Conservation (phyloP, 495 filamentous ascomycete genomes). For the Opeltia flavorubescens region DNA sequence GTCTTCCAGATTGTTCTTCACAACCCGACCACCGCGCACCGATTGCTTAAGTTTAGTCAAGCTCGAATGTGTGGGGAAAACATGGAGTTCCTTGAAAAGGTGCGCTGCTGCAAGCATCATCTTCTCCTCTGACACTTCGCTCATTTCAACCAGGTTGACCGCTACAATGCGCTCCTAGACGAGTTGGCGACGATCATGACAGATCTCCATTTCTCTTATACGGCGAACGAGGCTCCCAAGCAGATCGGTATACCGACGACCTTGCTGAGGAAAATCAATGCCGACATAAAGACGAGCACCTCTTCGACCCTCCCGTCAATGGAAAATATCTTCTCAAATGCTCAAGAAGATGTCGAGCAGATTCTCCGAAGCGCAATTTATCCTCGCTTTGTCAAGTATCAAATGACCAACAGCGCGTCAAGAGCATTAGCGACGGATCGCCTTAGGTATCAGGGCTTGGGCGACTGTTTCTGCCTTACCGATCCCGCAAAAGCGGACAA, state of each 20-base stretch:
- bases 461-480: conserved; percentile 32
- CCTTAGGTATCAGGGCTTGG: conserved; percentile 23
- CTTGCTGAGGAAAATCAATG: conserved; percentile 21
- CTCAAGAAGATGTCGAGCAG: conserved; percentile 27
- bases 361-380: conserved; percentile 31
- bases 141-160: conserved; percentile 19
- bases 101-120: conserved; percentile 6
- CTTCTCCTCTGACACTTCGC: not conserved
- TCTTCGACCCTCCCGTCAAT: conserved; percentile 25
- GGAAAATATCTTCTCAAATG: conserved; percentile 30
- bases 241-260: conserved; percentile 25
- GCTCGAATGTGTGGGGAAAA: conserved; percentile 27
- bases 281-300: conserved; percentile 27
- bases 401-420: conserved; percentile 26
- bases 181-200: conserved; percentile 27
- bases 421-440: conserved; percentile 24
- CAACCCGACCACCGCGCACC: conserved; percentile 28
- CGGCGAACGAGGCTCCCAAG: conserved; percentile 24
- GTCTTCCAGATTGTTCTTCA: conserved; percentile 33
- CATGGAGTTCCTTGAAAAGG: conserved; percentile 35
- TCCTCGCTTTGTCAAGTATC: conserved; percentile 34
- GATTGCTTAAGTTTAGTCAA: conserved; percentile 30
- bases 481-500: conserved; percentile 33
- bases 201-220: conserved; percentile 32
- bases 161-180: conserved; percentile 24